Evolutionary conservation across 441 rosid species (phyloP), one percentile per base, ranked within the genome.

Genomic region (Mallotus repandus): DNA sequence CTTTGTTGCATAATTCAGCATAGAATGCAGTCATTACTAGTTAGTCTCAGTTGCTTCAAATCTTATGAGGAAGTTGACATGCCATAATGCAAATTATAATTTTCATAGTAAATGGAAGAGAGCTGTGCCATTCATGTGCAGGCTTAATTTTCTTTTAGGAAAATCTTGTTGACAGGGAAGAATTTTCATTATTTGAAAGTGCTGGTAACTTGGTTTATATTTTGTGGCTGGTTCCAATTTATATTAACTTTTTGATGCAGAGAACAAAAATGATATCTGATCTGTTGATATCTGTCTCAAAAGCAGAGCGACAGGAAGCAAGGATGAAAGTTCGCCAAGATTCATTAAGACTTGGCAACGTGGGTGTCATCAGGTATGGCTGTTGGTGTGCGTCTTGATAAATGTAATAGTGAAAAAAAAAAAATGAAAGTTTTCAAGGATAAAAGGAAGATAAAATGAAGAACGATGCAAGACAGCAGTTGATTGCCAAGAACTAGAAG

Each of bases 301-400:
- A 94, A 85, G 89, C 97, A 62, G 95, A 96, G 87, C 87, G 99
- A 83, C 97, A 89, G 77, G 99, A 94, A 89, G 98, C 98, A 71
- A 87, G 98, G 81, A 77, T 92, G 84, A 96, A 94, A 89, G 94
- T 96, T 68, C 91, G 92, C 66, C 95, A 96, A 78, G 98, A 94
- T 79, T 96, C 99, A 56, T 72, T 96, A 83, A 91, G 99, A 79
- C 91, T 96, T 62, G 99, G 99, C 78, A 96, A 87, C 81, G 97
- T 96, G 72, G 99, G 98, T 57, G 91, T 94, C 63, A 92, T 94
- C 77, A 92, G 98, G 99, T 96, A 84, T 65, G 68, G 52, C 22
- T 45, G 65, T 69, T 63, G 29, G 45, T 56, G 41, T 69, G 7
- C 63, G 41, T 43, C 56, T 43, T 72, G 77, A 73, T 75, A 48